These are phyloP conservation scores for Globisporangium recalcitrans DNA, from an alignment of 352 stramenopile species.

Conservation along the genomic window DNA sequence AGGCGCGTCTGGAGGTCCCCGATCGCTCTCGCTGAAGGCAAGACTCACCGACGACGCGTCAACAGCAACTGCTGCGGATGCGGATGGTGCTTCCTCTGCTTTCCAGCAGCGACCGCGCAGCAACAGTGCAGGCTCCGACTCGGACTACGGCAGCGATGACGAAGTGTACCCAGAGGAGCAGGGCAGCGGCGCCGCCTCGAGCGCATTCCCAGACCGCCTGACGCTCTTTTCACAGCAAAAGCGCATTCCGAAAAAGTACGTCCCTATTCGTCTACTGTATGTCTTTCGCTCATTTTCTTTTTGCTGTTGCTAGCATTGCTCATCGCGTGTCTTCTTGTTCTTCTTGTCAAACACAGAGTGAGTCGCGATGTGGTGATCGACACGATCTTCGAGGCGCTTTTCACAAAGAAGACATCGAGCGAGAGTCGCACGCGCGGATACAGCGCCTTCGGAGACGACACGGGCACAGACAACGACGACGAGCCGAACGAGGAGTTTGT, in stretches of 20 bases:
- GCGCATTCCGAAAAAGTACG: constrained; percentile 54
- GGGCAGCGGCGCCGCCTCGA: constrained; percentile 18
- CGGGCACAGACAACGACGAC: constrained; percentile 66
- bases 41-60: constrained; percentile 20
- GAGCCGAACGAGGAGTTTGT: constrained; percentile 83
- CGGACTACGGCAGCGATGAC: constrained; percentile 48
- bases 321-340: background rate
- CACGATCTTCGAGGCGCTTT: constrained; percentile 74
- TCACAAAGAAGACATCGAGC: constrained; percentile 29
- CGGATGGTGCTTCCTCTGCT: background rate
- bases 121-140: constrained; percentile 36
- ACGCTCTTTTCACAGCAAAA: constrained; percentile 80
- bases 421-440: constrained; percentile 27
- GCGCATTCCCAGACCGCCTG: constrained; percentile 66
- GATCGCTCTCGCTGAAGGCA: constrained; percentile 29
- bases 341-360: constrained; percentile 25
- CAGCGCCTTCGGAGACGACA: constrained; percentile 69
- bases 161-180: constrained; percentile 62
- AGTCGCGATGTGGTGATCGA: constrained; percentile 80
- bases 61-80: constrained; percentile 6
- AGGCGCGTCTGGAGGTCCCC: constrained; percentile 7
- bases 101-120: constrained; percentile 29
- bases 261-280: background rate
- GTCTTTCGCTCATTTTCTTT: background rate
- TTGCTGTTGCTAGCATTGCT: too few relatives aligned